Base-by-base conservation (phyloP, 1,139 yeast genomes). In the Scheffersomyces cryptocercus region DNA sequence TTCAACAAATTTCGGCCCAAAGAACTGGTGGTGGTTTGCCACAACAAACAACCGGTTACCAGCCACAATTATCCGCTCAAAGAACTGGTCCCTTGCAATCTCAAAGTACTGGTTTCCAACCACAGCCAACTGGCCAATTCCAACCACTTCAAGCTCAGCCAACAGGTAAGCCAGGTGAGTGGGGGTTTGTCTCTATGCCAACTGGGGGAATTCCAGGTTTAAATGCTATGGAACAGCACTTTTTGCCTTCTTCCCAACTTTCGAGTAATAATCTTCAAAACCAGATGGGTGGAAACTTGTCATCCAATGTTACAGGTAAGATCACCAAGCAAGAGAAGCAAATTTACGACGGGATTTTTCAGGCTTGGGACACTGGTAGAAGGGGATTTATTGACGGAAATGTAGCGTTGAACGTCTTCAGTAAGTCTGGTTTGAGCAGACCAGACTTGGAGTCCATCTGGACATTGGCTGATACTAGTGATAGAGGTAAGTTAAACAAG, bases 371-470 rank as follows among this genome's bases (percentile, higher is more conserved):
- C 62, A 72, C 81, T 14, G 61, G 73, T 29, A 76, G 77, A 39
- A 74, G 70, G 40, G 98, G 99, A 0, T 77, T 69, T 49, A 75
- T 93, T 44, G 85, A 83, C 44, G 96, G 98, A 11, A 82, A 81
- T 35, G 82, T 85, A 13, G 97, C 97, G 1, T 89, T 93, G 43
- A 82, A 82, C 48, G 85, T 93, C 32, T 90, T 93, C 65, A 85
- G 95, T 39, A 93, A 93, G 65, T 86, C 96, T 26, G 98, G 98
- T 1, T 78, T 93, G 52, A 77, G 84, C 45, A 81, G 97, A 64
- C 78, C 82, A 8, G 97, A 91, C 54, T 75, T 93, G 49, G 98
- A 91, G 62, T 75, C 84, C 32, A 88, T 93, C 50, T 93, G 99
- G 99, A 89, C 86, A 43, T 70, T 86, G 51, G 80, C 86, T 31